Evolutionary conservation across 495 filamentous ascomycete species (phyloP), one percentile per base, ranked within the genome.

Genomic region (Venustampulla echinocandica): DNA sequence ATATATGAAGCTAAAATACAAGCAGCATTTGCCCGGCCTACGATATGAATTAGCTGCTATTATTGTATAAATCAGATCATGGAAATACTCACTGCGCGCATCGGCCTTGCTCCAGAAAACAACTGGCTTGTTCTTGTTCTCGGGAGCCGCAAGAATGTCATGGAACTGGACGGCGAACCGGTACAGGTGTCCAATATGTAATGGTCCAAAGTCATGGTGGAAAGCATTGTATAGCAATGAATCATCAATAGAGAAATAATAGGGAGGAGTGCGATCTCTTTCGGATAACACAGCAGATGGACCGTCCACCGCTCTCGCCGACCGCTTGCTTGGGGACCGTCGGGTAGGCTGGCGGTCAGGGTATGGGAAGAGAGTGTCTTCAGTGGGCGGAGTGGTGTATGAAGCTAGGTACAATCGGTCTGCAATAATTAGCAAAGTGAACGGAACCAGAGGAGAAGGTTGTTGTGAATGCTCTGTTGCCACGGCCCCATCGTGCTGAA

Each of bases 111-210:
- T 95, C 79, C 89, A 97, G 62, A 97, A 93, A 6, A 97, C 90
- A 37, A 99, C 83, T 4, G 85, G 79, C 38, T 86, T 74, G 18
- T 85, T 82, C 66, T 85, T 83, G 57, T 89, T 88, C 59, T 77
- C 75, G 44, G 86, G 83, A 27, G 90, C 87, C 1, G 86, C 92
- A 10, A 99, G 70, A 35, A 97, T 85, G 59, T 96, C 90, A 59
- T 99, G 93, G 61, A 99, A 85, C 34, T 87, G 76, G 23, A 96
- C 79, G 1, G 93, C 89, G 66, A 97, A 99, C 27, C 92, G 76
- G 69, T 99, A 97, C 21, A 97, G 69, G 57, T 99, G 92, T 3
- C 93, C 92, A 43, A 97, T 93, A 67, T 99, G 93, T 18, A 97
- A 72, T 55, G 92, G 92, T 50, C 92, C 92, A 64, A 99, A 99